Evolutionary conservation across 208 protist species (phyloP).

Genomic region (Histomonas meleagridis): DNA sequence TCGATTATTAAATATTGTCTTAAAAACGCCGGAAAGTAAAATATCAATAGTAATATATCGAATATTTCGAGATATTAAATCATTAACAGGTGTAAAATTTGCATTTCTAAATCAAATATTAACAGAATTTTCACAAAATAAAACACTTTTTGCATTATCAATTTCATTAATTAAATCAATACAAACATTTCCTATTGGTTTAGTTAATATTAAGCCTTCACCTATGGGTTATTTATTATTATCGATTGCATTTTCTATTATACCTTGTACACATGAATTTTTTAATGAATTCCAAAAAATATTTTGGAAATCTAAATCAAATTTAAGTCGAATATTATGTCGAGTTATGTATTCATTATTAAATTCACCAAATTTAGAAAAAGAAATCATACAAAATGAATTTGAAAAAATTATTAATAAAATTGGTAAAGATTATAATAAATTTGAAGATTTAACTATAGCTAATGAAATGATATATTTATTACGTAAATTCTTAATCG

Average conservation of each 20-base stretch:
- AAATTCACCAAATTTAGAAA: not conserved
- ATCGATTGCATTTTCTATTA: not conserved
- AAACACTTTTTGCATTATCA: not conserved
- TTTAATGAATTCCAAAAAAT: not conserved
- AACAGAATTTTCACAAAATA: not conserved
- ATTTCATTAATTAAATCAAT: slow-evolving; percentile 3
- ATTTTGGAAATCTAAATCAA: not conserved
- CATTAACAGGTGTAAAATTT: not conserved
- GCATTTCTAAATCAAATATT: not conserved
- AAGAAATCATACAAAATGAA: not conserved
- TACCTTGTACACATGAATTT: not conserved
- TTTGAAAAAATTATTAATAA: not conserved
- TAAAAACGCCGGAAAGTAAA: too few species aligned
- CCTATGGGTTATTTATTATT: not conserved
- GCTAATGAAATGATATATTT: slow-evolving; percentile 14
- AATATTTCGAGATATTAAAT: not conserved
- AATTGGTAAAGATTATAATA: not conserved
- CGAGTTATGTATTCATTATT: not conserved
- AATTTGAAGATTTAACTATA: not conserved
- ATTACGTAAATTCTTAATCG: not conserved
- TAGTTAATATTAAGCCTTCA: not conserved
- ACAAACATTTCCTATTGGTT: not conserved
- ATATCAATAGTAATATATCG: not conserved
- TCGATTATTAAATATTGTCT: too few species aligned
- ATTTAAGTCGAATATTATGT: not conserved